Conservation (phyloP, 805 yeast species). For the Priceomyces carsonii region DNA sequence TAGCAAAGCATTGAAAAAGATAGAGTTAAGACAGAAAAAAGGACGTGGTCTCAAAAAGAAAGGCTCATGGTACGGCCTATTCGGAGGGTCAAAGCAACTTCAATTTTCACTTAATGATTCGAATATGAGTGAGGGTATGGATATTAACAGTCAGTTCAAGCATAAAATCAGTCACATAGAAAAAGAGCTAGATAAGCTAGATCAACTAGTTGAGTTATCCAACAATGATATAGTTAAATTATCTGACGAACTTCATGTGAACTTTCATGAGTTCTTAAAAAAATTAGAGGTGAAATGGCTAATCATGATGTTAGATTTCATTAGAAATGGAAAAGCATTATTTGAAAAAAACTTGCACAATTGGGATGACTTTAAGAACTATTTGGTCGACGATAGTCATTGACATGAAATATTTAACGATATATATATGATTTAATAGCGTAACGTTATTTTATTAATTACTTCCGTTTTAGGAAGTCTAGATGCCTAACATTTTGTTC, state of each 20-base stretch:
- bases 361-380: constrained; percentile 36
- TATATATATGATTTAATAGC: not conserved
- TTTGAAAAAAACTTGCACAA: constrained; percentile 29
- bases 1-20: constrained; percentile 31
- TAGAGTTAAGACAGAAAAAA: constrained; percentile 28
- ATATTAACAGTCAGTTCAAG: constrained; percentile 20
- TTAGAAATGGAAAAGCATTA: constrained; percentile 33
- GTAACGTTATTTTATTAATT: not conserved
- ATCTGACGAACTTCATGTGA: constrained; percentile 43
- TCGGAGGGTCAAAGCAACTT: constrained; percentile 35
- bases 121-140: constrained; percentile 5
- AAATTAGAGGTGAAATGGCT: constrained; percentile 45
- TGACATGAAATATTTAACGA: not conserved
- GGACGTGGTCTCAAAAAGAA: constrained; percentile 18
- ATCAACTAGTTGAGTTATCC: constrained; percentile 47
- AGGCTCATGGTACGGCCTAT: constrained; percentile 44
- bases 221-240: constrained; percentile 45
- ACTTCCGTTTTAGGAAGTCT: constrained; percentile 5
- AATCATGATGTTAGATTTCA: constrained; percentile 35
- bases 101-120: constrained; percentile 5
- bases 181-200: constrained; percentile 44
- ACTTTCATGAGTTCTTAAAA: constrained; percentile 35
- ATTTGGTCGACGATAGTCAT: constrained; percentile 3
- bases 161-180: constrained; percentile 36
- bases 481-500: not conserved